These are phyloP conservation scores for Starmera dryadoides DNA, from an alignment of 805 yeast genomes.

Conservation along the genomic window DNA sequence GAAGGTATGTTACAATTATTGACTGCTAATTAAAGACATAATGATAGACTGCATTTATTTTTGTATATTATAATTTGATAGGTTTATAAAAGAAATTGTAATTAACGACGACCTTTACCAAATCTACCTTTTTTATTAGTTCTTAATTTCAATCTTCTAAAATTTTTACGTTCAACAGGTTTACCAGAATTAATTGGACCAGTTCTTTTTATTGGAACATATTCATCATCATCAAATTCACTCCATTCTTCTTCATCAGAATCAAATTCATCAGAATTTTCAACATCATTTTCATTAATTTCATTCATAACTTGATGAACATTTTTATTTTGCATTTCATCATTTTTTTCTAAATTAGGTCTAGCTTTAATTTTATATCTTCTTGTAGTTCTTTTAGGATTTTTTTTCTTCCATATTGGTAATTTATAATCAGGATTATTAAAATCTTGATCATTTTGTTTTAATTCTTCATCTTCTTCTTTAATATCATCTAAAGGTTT, in stretches of 20 bases:
- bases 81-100: neutral
- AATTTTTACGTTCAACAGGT: constrained; percentile 26
- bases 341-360: constrained; percentile 21
- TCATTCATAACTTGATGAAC: constrained; percentile 13
- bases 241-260: constrained; percentile 8
- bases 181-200: constrained; percentile 6
- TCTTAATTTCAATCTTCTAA: constrained; percentile 44
- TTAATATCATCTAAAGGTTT: constrained; percentile 11
- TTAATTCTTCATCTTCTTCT: constrained; percentile 14
- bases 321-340: constrained; percentile 22
- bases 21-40: constrained; percentile 34
- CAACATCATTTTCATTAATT: constrained; percentile 1
- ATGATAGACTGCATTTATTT: too few relatives aligned
- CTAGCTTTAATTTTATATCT: constrained; percentile 17
- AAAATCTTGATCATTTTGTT: constrained; percentile 4
- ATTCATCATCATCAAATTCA: constrained; percentile 12
- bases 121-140: constrained; percentile 35
- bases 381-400: constrained; percentile 26
- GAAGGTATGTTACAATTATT: constrained; percentile 91
- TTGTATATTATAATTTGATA: neutral
- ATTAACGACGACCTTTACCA: constrained; percentile 27
- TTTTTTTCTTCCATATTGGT: constrained; percentile 26
- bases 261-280: constrained; percentile 15
- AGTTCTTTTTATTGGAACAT: constrained; percentile 4
- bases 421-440: constrained; percentile 11